Evolutionary conservation across 2,329 filamentous ascomycete species (phyloP), one percentile per base, ranked within the genome.

Genomic region (Sarocladium kiliense): DNA sequence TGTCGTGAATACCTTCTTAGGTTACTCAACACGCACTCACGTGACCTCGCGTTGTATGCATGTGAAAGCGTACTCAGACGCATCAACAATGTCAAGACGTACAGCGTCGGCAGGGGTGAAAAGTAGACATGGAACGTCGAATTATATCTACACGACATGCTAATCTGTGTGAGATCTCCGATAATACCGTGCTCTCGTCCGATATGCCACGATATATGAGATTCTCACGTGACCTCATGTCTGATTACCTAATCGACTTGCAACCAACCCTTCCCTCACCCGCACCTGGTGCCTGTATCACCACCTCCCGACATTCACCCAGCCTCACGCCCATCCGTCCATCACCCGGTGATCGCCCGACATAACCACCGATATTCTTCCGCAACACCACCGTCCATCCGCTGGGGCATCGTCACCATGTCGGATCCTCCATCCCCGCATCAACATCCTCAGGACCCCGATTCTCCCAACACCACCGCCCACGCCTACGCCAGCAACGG

Each of bases 401-500:
- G n/a, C n/a, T n/a, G n/a, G n/a, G 18, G 7, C 23, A 41, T 30
- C 19, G 45, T 34, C 45, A 37, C 54, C 37, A 51, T 51, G 27
- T 51, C 50, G 27, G 53, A 54, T 32, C 39, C 21, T 21, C 19
- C 34, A 32, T 41, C 23, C 34, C 50, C 23, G 32, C 50, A 30
- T 2, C 54, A 58, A 27, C 54, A 55, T 19, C 58, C 47, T 14
- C 47, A 36, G 3, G 32, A 53, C 4, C 49, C 61, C 51, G 57
- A 63, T 36, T 59, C 62, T 39, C 47, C 61, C 47, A 63, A 65
- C 58, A 62, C 68, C 54, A 66, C 65, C 32, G 72, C 71, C 45
- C 73, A 75, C 64, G 71, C 66, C 56, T 76, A 75, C 59, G 73
- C 73, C 53, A 75, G 71, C 63, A 76, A 76, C 62, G 72, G 74